These are phyloP conservation scores for Globisporangium recalcitrans DNA, from an alignment of 352 stramenopile species.

Conservation along the genomic window DNA sequence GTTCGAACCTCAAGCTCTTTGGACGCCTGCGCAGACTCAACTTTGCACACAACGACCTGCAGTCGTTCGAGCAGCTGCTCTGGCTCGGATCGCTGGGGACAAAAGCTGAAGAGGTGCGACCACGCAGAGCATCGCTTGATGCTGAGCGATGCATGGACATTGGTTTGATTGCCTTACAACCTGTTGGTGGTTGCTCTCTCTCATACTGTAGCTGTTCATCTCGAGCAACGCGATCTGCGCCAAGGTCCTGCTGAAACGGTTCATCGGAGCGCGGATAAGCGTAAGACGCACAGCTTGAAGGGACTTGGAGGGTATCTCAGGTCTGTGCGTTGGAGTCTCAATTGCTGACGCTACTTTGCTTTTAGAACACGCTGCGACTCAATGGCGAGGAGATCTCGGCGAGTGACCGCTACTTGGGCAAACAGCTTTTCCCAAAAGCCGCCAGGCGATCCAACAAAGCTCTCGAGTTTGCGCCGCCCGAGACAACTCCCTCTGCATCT, in stretches of 20 bases:
- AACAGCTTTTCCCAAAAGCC: slow-evolving; percentile 51
- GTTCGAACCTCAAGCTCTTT: slow-evolving; percentile 58
- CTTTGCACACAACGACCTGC: slow-evolving; percentile 66
- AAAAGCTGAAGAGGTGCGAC: slow-evolving; percentile 64
- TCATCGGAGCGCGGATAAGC: slow-evolving; percentile 40
- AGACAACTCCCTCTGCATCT: not conserved
- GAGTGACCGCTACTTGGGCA: slow-evolving; percentile 37
- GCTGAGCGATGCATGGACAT: too few species aligned
- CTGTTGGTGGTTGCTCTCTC: too few species aligned
- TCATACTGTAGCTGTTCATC: slow-evolving; percentile 44
- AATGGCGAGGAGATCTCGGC: slow-evolving; percentile 61
- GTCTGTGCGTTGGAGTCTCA: not conserved
- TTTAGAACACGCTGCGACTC: slow-evolving; percentile 49
- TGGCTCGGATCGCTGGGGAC: slow-evolving; percentile 48
- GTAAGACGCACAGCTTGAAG: slow-evolving; percentile 23
- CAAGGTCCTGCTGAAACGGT: slow-evolving; percentile 49
- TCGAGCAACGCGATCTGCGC: slow-evolving; percentile 51
- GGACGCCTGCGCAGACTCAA: slow-evolving; percentile 42
- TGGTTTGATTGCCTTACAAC: too few species aligned
- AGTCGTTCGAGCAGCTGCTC: slow-evolving; percentile 53
- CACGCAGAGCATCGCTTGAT: too few species aligned
- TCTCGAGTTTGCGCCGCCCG: slow-evolving; percentile 5
- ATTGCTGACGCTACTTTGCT: not conserved
- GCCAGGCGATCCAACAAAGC: slow-evolving; percentile 8
- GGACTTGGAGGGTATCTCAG: not conserved